phyloP scores from a whole-genome alignment of 768 basidiomycete genomes.

The Gloeostereum incarnatum region DNA sequence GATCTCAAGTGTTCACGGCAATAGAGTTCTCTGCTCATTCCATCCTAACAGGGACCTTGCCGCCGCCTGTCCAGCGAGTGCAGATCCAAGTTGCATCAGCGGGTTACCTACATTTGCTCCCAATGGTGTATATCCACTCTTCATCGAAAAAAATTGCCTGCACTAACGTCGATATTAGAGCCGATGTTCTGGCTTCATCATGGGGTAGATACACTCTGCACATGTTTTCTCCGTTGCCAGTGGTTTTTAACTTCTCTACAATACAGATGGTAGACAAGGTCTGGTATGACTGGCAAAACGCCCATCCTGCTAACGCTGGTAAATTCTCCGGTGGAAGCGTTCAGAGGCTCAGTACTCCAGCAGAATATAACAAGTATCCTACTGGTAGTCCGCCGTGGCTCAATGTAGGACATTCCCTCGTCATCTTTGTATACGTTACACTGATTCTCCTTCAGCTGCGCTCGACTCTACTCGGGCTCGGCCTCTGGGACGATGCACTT shows the following conservation, averaged over 20 bases:
- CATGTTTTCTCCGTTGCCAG: neutral
- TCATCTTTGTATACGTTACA: too few species aligned
- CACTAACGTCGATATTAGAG: constrained; percentile 14
- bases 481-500: too few species aligned
- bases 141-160: too few species aligned
- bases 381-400: constrained; percentile 16
- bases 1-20: constrained; percentile 1
- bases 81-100: constrained; percentile 13
- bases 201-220: constrained; percentile 15
- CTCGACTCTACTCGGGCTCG: too few species aligned
- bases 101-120: constrained; percentile 20
- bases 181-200: constrained; percentile 26
- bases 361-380: constrained; percentile 14
- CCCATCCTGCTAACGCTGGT: constrained; percentile 12
- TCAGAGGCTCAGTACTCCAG: constrained; percentile 13
- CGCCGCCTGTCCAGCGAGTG: constrained; percentile 16
- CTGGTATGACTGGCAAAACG: constrained; percentile 25
- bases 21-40: neutral
- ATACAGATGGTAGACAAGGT: constrained; percentile 28
- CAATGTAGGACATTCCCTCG: too few species aligned
- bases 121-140: constrained; percentile 16
- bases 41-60: constrained; percentile 20
- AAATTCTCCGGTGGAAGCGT: constrained; percentile 22
- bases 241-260: neutral
- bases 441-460: too few species aligned